Conservation (phyloP, 2,329 filamentous ascomycete species). For the Shiraia bambusicola region DNA sequence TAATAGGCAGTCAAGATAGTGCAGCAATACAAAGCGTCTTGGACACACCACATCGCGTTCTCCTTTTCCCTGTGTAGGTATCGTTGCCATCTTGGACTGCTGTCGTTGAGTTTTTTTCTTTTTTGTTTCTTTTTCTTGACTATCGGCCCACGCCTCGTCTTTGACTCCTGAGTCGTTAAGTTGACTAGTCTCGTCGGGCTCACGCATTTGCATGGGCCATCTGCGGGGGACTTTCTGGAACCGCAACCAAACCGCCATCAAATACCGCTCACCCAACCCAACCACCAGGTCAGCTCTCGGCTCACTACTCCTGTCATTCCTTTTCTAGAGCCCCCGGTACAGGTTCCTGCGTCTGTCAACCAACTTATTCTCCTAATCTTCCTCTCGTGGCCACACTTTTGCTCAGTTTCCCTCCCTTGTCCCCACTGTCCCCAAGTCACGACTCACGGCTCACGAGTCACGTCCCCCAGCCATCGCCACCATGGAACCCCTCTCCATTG, state of each 20-base stretch:
- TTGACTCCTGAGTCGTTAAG: background rate
- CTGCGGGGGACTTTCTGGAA: conserved; percentile 14
- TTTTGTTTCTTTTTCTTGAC: too few relatives aligned
- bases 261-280: conserved; percentile 33
- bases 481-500: conserved; percentile 44
- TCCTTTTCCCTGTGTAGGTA: too few relatives aligned
- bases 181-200: background rate
- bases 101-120: too few relatives aligned
- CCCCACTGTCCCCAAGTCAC: conserved; percentile 11
- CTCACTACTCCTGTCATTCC: conserved; percentile 8
- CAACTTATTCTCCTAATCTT: conserved; percentile 1
- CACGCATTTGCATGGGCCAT: conserved; percentile 17
- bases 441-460: conserved; percentile 5
- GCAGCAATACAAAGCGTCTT: too few relatives aligned
- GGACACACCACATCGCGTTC: too few relatives aligned
- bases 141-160: background rate
- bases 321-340: conserved; percentile 5
- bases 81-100: too few relatives aligned
- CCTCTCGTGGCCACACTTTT: conserved; percentile 3
- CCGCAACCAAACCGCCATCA: conserved; percentile 11
- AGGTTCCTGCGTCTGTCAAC: conserved; percentile 8
- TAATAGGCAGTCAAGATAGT: background rate
- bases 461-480: conserved; percentile 9
- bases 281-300: conserved; percentile 19
- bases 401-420: conserved; percentile 5